Conservation (phyloP, 192 early-diverging fungal species). For the Diversispora epigaea region DNA sequence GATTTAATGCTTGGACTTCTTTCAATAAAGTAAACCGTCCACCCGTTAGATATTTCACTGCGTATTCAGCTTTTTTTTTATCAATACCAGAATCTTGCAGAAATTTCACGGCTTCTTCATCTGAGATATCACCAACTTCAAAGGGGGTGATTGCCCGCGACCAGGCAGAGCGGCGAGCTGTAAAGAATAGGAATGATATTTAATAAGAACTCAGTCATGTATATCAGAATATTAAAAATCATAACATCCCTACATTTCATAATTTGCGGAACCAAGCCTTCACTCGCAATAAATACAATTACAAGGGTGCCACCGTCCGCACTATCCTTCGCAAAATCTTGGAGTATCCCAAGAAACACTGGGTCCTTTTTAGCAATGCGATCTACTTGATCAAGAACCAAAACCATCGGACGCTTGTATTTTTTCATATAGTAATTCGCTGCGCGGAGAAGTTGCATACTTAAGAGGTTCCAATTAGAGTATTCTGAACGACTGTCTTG, state of each 20-base stretch:
- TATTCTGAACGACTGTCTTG: slow-evolving; percentile 9
- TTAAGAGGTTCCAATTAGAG: slow-evolving; percentile 9
- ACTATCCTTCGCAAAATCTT: slow-evolving; percentile 28
- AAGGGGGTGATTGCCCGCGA: slow-evolving; percentile 13
- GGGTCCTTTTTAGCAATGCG: slow-evolving; percentile 22
- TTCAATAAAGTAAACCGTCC: slow-evolving; percentile 18
- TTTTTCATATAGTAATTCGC: slow-evolving; percentile 6
- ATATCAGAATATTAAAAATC: slow-evolving; percentile 27
- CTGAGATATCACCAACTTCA: too few relatives aligned
- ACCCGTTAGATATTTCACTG: slow-evolving; percentile 18
- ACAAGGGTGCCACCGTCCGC: slow-evolving; percentile 4
- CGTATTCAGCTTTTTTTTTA: slow-evolving; percentile 12
- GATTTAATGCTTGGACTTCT: background rate
- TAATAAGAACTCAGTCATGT: background rate
- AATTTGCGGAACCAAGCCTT: slow-evolving; percentile 27
- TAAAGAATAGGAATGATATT: slow-evolving; percentile 23
- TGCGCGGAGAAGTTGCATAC: background rate
- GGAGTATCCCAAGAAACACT: slow-evolving; percentile 19
- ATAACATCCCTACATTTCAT: slow-evolving; percentile 27
- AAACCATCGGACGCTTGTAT: slow-evolving; percentile 21
- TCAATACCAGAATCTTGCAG: slow-evolving; percentile 21
- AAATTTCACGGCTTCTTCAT: slow-evolving; percentile 27
- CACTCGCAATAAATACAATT: slow-evolving; percentile 26
- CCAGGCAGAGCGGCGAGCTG: slow-evolving; percentile 30
- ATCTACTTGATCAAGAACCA: slow-evolving; percentile 29